Evolutionary conservation across 495 filamentous ascomycete genomes (phyloP).

Genomic region (Talaromyces adpressus): DNA sequence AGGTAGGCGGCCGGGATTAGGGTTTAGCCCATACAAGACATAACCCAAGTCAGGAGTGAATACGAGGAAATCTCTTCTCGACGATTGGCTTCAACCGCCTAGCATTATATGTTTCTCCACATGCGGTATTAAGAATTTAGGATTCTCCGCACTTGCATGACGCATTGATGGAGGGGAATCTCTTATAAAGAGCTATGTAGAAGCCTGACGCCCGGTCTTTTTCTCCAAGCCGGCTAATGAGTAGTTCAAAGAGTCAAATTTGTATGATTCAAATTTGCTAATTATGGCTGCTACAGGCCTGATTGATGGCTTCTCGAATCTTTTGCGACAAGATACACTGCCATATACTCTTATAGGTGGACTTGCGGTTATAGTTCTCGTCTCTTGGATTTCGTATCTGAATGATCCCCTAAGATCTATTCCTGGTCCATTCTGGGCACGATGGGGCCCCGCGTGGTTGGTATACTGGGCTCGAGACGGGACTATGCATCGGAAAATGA

Average conservation of each 20-base stretch:
- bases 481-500: background rate
- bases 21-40: background rate
- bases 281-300: background rate
- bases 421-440: conserved; percentile 1
- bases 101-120: background rate
- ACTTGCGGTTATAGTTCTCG: background rate
- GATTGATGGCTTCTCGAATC: background rate
- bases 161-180: background rate
- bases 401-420: background rate
- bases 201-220: background rate
- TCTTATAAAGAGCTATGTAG: background rate
- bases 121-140: background rate
- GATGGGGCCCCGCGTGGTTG: background rate
- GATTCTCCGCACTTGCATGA: background rate
- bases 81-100: background rate
- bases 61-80: background rate
- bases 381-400: background rate
- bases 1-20: background rate
- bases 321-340: background rate
- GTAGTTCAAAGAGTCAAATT: background rate
- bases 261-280: background rate
- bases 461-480: background rate
- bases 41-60: background rate
- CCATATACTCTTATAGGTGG: background rate
- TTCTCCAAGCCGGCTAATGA: background rate